Evolutionary conservation across 2,329 filamentous ascomycete genomes (phyloP), one percentile per base, ranked within the genome.

Genomic region (Beauveria bassiana): DNA sequence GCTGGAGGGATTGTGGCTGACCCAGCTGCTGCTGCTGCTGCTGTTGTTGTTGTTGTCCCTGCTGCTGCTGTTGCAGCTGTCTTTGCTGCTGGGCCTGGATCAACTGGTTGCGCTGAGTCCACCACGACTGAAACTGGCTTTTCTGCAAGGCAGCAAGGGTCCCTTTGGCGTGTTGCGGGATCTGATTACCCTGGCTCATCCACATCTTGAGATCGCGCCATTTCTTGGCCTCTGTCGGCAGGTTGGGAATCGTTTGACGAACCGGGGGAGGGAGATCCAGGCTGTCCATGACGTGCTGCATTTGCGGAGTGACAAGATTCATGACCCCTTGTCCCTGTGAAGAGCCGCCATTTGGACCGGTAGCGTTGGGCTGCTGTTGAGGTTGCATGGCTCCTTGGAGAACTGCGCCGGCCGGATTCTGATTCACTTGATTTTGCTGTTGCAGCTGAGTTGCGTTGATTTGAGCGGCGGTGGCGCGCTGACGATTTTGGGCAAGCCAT

Each of bases 161-260:
- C 6, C 60, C 65, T 24, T 73, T 72, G 9, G 72, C 57, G 2
- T 69, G 63, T 5, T 70, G 69, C 0, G 73, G 64, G 1, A 77
- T 62, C 54, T 65, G 68, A 55, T 65, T 69, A 59, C 71, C 74
- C 56, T 74, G 72, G 10, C 63, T 64, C 4, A 79, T 65, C 75
- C 77, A 81, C 2, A 66, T 62, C 66, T 78, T 79, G 12, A 82
- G 68, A 3, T 80, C 77, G 18, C 71, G 70, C 80, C 80, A 82
- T 64, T 78, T 82, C 68, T 79, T 80, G 5, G 79, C 66, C 0
- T 81, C 77, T 0, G 71, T 66, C 1, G 78, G 77, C 3, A 79
- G 61, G 26, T 53, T 28, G 14, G 73, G 67, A 2, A 72, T 65
- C 16, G 71, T 66, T 16, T 22, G 62, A 9, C 75, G 63, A 5